Conservation (phyloP, 768 basidiomycete species). For the Russula emetica region DNA sequence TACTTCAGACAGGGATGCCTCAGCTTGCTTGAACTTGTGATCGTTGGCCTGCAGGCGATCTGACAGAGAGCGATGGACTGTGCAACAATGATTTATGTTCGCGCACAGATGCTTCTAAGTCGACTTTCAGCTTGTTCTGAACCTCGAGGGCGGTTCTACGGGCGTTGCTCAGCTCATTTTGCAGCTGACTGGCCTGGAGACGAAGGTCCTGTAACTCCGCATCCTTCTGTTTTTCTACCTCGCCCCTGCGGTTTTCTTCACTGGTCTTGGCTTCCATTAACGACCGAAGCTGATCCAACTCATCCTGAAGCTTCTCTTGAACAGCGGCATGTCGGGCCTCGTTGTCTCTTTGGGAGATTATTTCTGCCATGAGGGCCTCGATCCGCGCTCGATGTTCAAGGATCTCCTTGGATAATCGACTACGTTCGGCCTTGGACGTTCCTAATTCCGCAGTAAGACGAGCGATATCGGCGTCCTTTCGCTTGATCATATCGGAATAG, state of each 20-base stretch:
- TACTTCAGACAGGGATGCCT: constrained; percentile 48
- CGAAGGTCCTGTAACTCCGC: constrained; percentile 75
- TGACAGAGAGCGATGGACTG: constrained; percentile 60
- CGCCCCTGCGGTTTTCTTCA: constrained; percentile 77
- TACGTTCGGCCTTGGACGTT: constrained; percentile 50
- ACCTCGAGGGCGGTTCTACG: constrained; percentile 57
- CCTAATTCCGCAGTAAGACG: constrained; percentile 52
- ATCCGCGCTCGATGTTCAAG: constrained; percentile 66
- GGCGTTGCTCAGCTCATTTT: constrained; percentile 62
- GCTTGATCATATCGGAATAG: constrained; percentile 67
- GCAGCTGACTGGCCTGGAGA: constrained; percentile 53
- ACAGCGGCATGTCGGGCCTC: constrained; percentile 43
- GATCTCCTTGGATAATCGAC: constrained; percentile 53
- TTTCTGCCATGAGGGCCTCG: constrained; percentile 59
- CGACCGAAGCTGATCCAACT: constrained; percentile 82
- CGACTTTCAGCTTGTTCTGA: constrained; percentile 71
- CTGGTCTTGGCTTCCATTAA: constrained; percentile 79
- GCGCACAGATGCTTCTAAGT: constrained; percentile 59
- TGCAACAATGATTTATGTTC: constrained; percentile 58
- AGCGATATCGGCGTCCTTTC: constrained; percentile 69
- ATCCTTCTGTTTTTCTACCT: constrained; percentile 86
- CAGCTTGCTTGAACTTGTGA: constrained; percentile 46
- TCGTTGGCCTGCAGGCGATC: constrained; percentile 55
- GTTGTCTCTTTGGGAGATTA: constrained; percentile 55
- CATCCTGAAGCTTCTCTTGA: constrained; percentile 65